Base-by-base conservation (phyloP, 2,329 filamentous ascomycete genomes). In the Dryadomyces sulphureus region DNA sequence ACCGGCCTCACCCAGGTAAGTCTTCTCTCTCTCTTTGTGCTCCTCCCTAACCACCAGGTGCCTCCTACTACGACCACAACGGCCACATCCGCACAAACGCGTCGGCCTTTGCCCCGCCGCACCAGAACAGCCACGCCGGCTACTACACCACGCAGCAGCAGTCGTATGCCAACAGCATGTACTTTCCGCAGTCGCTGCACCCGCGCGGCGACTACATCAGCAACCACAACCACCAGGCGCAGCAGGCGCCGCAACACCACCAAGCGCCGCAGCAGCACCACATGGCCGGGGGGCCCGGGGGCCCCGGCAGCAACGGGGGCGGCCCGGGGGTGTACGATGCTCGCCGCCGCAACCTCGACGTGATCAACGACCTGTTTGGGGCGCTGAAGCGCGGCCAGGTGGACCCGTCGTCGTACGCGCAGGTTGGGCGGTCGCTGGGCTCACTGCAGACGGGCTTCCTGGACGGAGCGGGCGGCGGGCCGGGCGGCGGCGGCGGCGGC, bases 281-380 rank as follows among this genome's bases (percentile, higher is more conserved):
- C 19, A 24, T 41, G 36, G 38, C 25, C 32, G 44, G 17, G 43
- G 44, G 21, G 32, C 34, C 20, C 43, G 19, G 40, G 1, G 49
- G 44, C 24, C 14, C 32, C n/a, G 44, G 43, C 34, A 14, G 27
- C 14, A 39, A 14, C 1, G 39, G 45, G 20, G 19, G 20, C 34
- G 60, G 65, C 36, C 56, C 60, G 32, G 56, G 60, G 20, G 60
- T 60, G 30, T 67, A 82, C 57, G 85, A 90, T 58, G 74, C 78
- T 54, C 79, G 84, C 58, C 92, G 90, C 67, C 85, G 88, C 51
- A 78, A 79, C n/a, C 85, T 82, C 54, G 88, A 95, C 57, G 84
- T 85, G 48, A 69, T 95, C 49, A 90, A 94, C 59, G 87, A 94
- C 60, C 94, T 96, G 67, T 94, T 96, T 54, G 86, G 84, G 54